Conservation (phyloP, 2,329 filamentous ascomycete genomes). For the Cladorrhinum sp. region DNA sequence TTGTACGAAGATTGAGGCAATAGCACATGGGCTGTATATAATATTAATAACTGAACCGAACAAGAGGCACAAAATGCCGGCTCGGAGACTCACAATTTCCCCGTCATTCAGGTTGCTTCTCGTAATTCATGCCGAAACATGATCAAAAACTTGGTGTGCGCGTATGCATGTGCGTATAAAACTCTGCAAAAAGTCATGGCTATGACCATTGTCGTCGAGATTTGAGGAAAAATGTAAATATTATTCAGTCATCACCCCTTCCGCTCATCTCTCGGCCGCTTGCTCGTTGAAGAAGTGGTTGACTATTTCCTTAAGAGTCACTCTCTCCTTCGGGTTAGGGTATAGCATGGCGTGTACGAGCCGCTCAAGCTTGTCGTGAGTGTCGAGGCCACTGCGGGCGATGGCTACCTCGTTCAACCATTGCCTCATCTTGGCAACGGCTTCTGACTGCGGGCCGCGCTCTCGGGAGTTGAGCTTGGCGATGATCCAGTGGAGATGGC, state of each 20-base stretch:
- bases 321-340: slow-evolving; percentile 49
- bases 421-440: slow-evolving; percentile 52
- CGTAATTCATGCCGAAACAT: not conserved
- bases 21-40: not conserved
- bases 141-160: not conserved
- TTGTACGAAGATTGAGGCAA: not conserved
- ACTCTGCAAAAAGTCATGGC: not conserved
- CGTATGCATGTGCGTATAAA: not conserved
- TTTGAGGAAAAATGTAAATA: slow-evolving; percentile 1
- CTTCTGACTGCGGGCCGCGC: slow-evolving; percentile 30
- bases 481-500: slow-evolving; percentile 57
- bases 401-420: slow-evolving; percentile 55
- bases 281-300: slow-evolving; percentile 40
- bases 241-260: not conserved
- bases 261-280: slow-evolving; percentile 27
- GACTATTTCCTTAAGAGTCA: slow-evolving; percentile 53
- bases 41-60: not conserved
- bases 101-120: not conserved
- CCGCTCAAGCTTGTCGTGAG: slow-evolving; percentile 48
- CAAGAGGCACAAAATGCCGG: not conserved
- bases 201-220: not conserved
- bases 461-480: slow-evolving; percentile 48
- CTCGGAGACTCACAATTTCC: not conserved
- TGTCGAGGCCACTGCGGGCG: slow-evolving; percentile 45
- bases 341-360: slow-evolving; percentile 54